Evolutionary conservation across 2,329 filamentous ascomycete species (phyloP), one percentile per base, ranked within the genome.

Genomic region (Penicillium capsulatum): DNA sequence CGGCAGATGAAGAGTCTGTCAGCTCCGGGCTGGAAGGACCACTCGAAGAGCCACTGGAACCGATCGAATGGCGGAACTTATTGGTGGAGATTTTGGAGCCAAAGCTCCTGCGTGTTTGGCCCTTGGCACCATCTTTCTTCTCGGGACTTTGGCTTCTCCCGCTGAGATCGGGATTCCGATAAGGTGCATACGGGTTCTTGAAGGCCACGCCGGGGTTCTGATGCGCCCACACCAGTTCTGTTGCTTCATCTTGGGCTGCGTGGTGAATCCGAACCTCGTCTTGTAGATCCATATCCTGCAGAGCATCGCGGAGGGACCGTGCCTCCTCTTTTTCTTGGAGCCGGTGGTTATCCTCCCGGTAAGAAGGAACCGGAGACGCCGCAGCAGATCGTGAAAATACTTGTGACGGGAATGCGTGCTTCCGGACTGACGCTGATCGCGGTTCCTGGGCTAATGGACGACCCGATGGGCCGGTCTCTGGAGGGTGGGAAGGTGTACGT

Each of bases 221-320:
- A 56, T 83, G 79, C 55, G 76, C 76, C 72, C 74, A 78, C n/a
- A 83, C 79, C 24, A 83, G 65, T 50, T 81, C 76, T 0, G 76
- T 75, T 9, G 80, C 80, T 57, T 83, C 80, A 36, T 80, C 73
- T 51, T 79, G 76, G 10, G 80, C 80, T 8, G 75, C 74, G 17
- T 67, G 59, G 50, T 79, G 76, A 16, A 83, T 53, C 36, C 67
- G 68, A 15, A 57, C 43, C 36, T 82, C 79, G 30, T 77, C 71
- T 16, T 76, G 64, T 15, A 79, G 48, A 50, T 81, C 76, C 66
- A 81, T 70, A 42, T 76, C 74, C 48, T 79, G 72, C 51, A 82
- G 63, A 10, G 78, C 78, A 42, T 73, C 67, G 10, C 77, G 67
- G 34, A 82, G 54, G 13, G 73, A 74, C 7, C 70, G 70, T 17